These are phyloP conservation scores for Filobasidium uniguttulatum DNA, from an alignment of 1,284 basidiomycete genomes.

Conservation along the genomic window DNA sequence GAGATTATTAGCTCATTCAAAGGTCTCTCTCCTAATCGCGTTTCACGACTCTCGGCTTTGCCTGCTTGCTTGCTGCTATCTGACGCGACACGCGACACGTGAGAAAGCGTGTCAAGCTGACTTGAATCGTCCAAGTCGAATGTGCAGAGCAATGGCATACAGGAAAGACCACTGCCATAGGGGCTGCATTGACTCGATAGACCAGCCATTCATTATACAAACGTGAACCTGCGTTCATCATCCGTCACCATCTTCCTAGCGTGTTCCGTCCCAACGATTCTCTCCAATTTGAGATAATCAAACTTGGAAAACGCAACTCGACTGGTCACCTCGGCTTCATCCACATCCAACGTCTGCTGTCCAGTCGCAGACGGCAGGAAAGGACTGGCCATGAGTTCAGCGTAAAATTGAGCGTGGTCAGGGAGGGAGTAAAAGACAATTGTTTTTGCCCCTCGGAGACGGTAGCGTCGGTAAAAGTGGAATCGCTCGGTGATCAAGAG, in stretches of 20 bases:
- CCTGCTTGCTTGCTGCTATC: too few relatives aligned
- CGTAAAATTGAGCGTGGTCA: slow-evolving; percentile 78
- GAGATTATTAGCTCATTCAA: too few relatives aligned
- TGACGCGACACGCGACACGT: too few relatives aligned
- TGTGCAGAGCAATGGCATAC: not conserved
- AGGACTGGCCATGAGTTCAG: slow-evolving; percentile 72
- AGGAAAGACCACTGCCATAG: not conserved
- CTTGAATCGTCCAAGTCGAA: not conserved
- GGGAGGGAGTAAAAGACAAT: slow-evolving; percentile 86
- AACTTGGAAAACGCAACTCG: slow-evolving; percentile 71
- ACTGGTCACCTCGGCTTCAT: slow-evolving; percentile 62
- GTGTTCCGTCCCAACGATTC: slow-evolving; percentile 48
- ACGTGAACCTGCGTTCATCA: slow-evolving; percentile 33
- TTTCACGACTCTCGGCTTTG: too few relatives aligned
- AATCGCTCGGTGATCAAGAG: slow-evolving; percentile 88
- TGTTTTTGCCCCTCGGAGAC: slow-evolving; percentile 78
- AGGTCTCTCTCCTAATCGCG: too few relatives aligned
- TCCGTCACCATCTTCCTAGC: slow-evolving; percentile 34
- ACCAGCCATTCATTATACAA: too few relatives aligned
- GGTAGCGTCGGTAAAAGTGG: slow-evolving; percentile 92
- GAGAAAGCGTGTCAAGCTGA: too few relatives aligned
- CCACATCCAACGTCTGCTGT: slow-evolving; percentile 35
- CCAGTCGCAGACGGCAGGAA: slow-evolving; percentile 50
- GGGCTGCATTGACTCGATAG: not conserved
- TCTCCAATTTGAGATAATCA: slow-evolving; percentile 72